Base-by-base conservation (phyloP, 345 rosid genomes). In the Acer negundo region DNA sequence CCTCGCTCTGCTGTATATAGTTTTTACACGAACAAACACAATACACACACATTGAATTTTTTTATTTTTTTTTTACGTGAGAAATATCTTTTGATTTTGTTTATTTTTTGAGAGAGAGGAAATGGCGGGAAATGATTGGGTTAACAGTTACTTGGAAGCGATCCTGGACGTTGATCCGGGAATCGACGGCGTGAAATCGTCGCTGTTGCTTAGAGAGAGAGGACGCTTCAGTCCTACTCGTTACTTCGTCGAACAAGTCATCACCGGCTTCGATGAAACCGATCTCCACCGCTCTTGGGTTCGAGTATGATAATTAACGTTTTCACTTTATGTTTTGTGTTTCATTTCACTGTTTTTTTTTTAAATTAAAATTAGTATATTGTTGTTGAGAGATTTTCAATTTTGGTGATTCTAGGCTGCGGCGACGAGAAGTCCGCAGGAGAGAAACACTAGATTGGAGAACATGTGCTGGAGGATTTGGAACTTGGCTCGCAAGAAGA, bases 271-370 rank as follows among this genome's bases (percentile, higher is more conserved):
- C 81, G 97, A 92, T 78, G 97, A 93, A 88, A 90, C 94, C 81
- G 98, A 94, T 87, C 97, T 94, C 75, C 90, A 92, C 73, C 97
- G 97, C 75, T 87, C 97, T 10, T 92, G 97, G 97, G 85, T 85
- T 74, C 90, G 85, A 80, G 97, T 92, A 74, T 53, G 77, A 24
- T 26, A 19, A n/a, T 40, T 23, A 35, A 6, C 65, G 12, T 2
- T 63, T 67, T n/a, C 59, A 10, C 24, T 28, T 31, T 47, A 35
- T 46, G 0, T 70, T 69, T 72, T 51, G 0, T 12, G 22, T 62
- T 75, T 67, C 8, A 2, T 10, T 13, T 51, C 13, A 9, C 49
- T 9, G 49, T 8, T 64, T 51, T 20, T 2, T 62, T 55, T 38
- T 9, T 10, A 44, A 44, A 44, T n/a, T n/a, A n/a, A 9, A 44